Base-by-base conservation (phyloP, 352 stramenopile species). In the Pythium dissimile region DNA sequence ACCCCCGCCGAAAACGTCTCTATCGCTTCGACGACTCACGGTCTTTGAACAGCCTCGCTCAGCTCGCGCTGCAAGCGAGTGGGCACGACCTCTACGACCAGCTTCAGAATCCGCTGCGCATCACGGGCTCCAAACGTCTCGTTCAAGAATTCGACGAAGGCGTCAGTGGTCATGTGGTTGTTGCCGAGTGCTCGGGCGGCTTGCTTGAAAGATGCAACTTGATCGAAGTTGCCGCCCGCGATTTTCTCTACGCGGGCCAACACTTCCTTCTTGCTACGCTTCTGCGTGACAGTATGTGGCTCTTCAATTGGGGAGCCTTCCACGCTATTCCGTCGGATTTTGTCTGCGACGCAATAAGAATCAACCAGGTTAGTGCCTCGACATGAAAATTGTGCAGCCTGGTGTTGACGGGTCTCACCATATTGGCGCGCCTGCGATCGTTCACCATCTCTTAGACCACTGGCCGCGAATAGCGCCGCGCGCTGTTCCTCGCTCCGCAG, bases 211-310 rank as follows among this genome's bases (percentile, higher is more conserved):
- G 82, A 66, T 4, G 54, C 47, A 12, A 92, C 69, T 23, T 64
- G 69, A 31, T 78, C 59, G 5, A 62, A n/a, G 42, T 89, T 64
- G n/a, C 73, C 75, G 1, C 62, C 64, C 13, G 79, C 74, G 11
- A 86, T 69, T 46, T 68, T 59, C 45, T 85, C 77, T 7, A 92
- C 79, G n/a, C 67, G 68, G 24, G 84, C 74, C 18, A 92, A 46
- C 31, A 92, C 83, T 66, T 88, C 73, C 31, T 79, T 77, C 51
- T 81, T 86, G 35, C 69, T 83, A 53, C 81, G 77, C 58, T 88
- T 91, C 12, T 70, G 69, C 2, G 71, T 28, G 8, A 39, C 2
- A 3, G 43, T 39, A n/a, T 34, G 21, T 11, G 28, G 35, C 31
- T 43, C 24, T 12, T 50, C 38, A 16, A 27, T 21, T 4, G 28